Conservation (phyloP, 2,329 filamentous ascomycete species). For the Pyrenophora tritici-repentis region DNA sequence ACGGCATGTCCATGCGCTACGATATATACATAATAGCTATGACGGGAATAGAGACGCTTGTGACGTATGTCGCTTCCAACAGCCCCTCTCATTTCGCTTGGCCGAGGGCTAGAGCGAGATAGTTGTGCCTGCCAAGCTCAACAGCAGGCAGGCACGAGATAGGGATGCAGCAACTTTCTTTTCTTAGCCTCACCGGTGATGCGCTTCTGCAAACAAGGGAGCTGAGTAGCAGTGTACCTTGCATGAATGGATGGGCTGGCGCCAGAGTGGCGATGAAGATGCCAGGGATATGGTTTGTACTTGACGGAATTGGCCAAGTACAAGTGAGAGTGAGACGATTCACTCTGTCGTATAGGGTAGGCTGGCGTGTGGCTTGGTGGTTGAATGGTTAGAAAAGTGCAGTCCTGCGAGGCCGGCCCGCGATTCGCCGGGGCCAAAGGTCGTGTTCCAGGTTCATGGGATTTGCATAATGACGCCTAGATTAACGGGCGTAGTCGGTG, state of each 20-base stretch:
- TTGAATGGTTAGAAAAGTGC: too few species aligned
- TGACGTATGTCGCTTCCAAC: conserved; percentile 20
- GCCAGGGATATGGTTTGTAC: neutral
- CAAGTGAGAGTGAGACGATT: too few species aligned
- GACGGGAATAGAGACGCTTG: neutral
- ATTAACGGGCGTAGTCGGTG: conserved; percentile 7
- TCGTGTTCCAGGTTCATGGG: conserved; percentile 16
- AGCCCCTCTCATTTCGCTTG: conserved; percentile 20
- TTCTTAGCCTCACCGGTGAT: neutral
- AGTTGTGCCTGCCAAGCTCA: conserved; percentile 4
- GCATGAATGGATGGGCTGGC: conserved; percentile 22
- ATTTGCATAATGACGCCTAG: conserved; percentile 19
- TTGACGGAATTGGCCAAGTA: too few species aligned
- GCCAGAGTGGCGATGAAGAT: conserved; percentile 17
- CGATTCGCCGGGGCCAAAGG: conserved; percentile 15
- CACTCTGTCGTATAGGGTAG: too few species aligned
- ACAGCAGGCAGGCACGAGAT: neutral
- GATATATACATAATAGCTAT: neutral
- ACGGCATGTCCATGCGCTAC: too few species aligned
- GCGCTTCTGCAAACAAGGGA: conserved; percentile 9
- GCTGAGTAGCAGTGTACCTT: conserved; percentile 26
- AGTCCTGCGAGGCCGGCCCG: neutral
- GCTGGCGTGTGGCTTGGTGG: too few species aligned
- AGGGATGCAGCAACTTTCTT: neutral
- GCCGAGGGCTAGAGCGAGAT: conserved; percentile 1